phyloP scores from a whole-genome alignment of 495 filamentous ascomycete genomes.

The Podospora sp. region DNA sequence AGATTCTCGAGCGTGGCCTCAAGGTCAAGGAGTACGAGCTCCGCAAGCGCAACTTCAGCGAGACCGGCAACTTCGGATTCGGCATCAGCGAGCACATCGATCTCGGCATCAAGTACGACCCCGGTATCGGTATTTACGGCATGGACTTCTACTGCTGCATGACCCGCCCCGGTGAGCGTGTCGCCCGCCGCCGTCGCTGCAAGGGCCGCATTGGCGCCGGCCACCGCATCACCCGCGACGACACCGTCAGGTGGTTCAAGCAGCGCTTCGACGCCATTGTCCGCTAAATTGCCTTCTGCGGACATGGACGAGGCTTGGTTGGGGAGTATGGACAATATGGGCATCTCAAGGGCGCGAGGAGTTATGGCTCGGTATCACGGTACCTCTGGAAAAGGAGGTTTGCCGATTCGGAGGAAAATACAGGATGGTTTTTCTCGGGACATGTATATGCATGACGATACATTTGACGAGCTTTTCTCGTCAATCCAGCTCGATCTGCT shows the following conservation, averaged over 20 bases:
- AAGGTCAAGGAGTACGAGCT: constrained; percentile 99
- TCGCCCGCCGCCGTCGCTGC: constrained; percentile 89
- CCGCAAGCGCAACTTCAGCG: constrained; percentile 97
- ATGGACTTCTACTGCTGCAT: constrained; percentile 99
- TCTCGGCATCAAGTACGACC: constrained; percentile 99
- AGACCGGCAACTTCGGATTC: constrained; percentile 99
- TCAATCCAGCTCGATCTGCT: constrained; percentile 46
- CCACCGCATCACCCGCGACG: constrained; percentile 88
- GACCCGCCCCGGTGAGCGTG: constrained; percentile 96
- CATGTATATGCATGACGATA: constrained; percentile 33
- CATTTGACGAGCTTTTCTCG: constrained; percentile 39
- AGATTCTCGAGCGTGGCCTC: constrained; percentile 99
- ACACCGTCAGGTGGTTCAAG: constrained; percentile 99
- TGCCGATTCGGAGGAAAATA: constrained; percentile 22
- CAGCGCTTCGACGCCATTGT: constrained; percentile 98
- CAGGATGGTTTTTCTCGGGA: constrained; percentile 22
- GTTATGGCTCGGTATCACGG: constrained; percentile 26
- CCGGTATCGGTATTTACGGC: constrained; percentile 98
- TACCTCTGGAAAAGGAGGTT: constrained; percentile 23
- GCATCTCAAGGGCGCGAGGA: constrained; percentile 31
- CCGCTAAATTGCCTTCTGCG: constrained; percentile 62
- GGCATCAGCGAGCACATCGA: constrained; percentile 99
- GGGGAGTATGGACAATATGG: constrained; percentile 12
- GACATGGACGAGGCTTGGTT: constrained; percentile 32
- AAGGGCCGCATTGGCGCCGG: constrained; percentile 80